Percentiles rank a stretch among this genome's conserved stretches.
These are phyloP conservation scores for Penicillium mononematosum DNA, from an alignment of 495 filamentous ascomycete genomes.

Conservation along the genomic window DNA sequence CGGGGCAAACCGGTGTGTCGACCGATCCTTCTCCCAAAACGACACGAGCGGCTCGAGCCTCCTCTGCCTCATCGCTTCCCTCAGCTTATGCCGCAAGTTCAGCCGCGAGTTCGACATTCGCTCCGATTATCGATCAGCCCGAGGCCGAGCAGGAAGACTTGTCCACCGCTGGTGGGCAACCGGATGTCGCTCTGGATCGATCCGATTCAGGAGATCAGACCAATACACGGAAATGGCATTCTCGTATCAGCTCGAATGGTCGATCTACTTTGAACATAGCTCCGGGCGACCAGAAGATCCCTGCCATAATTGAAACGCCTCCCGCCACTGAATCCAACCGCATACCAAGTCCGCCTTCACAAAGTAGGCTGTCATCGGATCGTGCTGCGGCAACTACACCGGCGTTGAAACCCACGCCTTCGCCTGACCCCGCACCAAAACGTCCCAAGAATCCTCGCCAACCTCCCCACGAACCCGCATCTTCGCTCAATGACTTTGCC, in stretches of 20 bases:
- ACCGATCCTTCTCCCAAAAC: conserved; percentile 67
- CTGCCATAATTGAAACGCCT: conserved; percentile 70
- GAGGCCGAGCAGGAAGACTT: conserved; percentile 25
- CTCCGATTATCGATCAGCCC: conserved; percentile 31
- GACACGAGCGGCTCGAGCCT: conserved; percentile 28
- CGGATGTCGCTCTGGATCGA: conserved; percentile 13
- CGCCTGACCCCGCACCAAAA: conserved; percentile 27
- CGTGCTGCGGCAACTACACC: conserved; percentile 35
- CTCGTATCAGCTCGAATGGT: conserved; percentile 47
- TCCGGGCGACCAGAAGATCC: conserved; percentile 48
- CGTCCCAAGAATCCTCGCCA: conserved; percentile 28
- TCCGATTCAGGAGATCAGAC: conserved; percentile 6
- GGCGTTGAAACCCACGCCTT: conserved; percentile 24
- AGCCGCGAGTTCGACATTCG: conserved; percentile 28
- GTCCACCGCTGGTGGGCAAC: conserved; percentile 2
- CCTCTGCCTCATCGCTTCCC: conserved; percentile 28
- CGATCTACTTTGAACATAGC: conserved; percentile 43
- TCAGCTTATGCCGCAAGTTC: conserved; percentile 24
- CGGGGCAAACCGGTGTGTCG: conserved; percentile 65
- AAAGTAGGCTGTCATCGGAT: conserved; percentile 57
- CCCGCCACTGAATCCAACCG: conserved; percentile 35
- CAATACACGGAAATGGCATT: conserved; percentile 40
- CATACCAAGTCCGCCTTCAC: conserved; percentile 28
- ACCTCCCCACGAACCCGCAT: conserved; percentile 29
- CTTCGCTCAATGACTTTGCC: conserved; percentile 39